Percentiles rank a stretch among this genome's conserved stretches.
Conservation (phyloP, 768 basidiomycete species). For the Leccinum subtestaceum region DNA sequence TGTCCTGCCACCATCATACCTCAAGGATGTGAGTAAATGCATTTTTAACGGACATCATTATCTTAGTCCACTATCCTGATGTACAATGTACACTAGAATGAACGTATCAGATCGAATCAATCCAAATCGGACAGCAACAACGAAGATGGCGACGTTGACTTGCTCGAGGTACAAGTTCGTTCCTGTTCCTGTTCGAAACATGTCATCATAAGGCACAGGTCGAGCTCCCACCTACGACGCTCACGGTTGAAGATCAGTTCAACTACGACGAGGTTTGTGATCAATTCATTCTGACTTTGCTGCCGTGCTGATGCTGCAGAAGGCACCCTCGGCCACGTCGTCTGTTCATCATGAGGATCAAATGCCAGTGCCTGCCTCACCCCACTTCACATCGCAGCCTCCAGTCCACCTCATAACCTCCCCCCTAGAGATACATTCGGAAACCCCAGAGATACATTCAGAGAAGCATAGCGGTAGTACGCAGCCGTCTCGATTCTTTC, state of each 20-base stretch:
- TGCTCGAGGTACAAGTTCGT: too few relatives aligned
- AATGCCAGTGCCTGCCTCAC: neutral
- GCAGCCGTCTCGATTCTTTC: neutral
- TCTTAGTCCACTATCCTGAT: too few relatives aligned
- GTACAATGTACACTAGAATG: too few relatives aligned
- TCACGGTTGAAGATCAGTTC: neutral
- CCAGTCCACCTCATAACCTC: too few relatives aligned
- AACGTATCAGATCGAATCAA: too few relatives aligned
- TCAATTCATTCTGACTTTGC: neutral
- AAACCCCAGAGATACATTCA: neutral
- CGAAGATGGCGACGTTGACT: too few relatives aligned
- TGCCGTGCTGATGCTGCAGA: neutral
- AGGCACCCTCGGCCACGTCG: neutral
- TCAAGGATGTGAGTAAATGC: neutral
- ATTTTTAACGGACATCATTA: neutral
- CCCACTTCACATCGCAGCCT: neutral
- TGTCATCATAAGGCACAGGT: neutral
- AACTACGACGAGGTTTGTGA: neutral
- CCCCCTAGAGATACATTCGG: neutral
- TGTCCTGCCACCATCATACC: neutral
- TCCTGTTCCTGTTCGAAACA: neutral
- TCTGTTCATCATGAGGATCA: neutral
- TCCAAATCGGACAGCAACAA: too few relatives aligned
- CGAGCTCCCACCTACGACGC: neutral
- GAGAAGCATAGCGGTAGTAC: neutral